A percentile compares a stretch with the other conserved stretches of the same genome.
Evolutionary conservation across 2,329 filamentous ascomycete genomes (phyloP).

Genomic region (Alternaria viburni): DNA sequence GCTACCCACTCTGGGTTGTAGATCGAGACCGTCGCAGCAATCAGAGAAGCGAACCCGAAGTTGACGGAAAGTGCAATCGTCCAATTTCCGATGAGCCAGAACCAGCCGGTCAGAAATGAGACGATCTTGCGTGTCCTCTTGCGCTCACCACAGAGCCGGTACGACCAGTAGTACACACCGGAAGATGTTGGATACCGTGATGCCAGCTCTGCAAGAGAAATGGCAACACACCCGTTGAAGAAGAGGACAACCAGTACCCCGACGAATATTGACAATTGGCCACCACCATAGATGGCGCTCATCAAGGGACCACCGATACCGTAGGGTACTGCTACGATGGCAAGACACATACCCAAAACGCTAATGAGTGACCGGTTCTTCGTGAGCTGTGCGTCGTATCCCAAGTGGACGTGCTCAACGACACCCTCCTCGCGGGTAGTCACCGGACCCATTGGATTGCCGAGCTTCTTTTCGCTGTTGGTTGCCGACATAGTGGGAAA

Average conservation of each 20-base stretch:
- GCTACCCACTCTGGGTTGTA: not conserved
- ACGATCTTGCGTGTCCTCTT: constrained; percentile 5
- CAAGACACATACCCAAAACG: not conserved
- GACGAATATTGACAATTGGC: not conserved
- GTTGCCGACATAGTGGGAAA: not conserved
- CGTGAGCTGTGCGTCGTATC: not conserved
- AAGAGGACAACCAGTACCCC: not conserved
- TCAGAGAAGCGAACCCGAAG: constrained; percentile 3
- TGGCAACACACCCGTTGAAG: constrained; percentile 4
- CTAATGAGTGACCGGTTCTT: not conserved
- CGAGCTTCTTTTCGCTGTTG: not conserved
- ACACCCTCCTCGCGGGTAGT: constrained; percentile 42
- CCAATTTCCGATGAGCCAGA: constrained; percentile 17
- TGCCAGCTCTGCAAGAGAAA: constrained; percentile 13
- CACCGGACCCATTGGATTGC: not conserved
- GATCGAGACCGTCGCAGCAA: not conserved
- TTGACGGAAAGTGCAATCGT: constrained; percentile 16
- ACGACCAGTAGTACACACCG: constrained; percentile 16
- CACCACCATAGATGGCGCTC: not conserved
- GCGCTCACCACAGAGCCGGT: constrained; percentile 4
- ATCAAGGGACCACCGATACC: not conserved
- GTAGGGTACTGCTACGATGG: not conserved
- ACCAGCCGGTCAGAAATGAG: constrained; percentile 13
- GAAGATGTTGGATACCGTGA: constrained; percentile 16
- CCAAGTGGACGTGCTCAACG: constrained; percentile 3